Evolutionary conservation across 495 filamentous ascomycete species (phyloP), one percentile per base, ranked within the genome.

Genomic region (Aspergillus bertholletiae): DNA sequence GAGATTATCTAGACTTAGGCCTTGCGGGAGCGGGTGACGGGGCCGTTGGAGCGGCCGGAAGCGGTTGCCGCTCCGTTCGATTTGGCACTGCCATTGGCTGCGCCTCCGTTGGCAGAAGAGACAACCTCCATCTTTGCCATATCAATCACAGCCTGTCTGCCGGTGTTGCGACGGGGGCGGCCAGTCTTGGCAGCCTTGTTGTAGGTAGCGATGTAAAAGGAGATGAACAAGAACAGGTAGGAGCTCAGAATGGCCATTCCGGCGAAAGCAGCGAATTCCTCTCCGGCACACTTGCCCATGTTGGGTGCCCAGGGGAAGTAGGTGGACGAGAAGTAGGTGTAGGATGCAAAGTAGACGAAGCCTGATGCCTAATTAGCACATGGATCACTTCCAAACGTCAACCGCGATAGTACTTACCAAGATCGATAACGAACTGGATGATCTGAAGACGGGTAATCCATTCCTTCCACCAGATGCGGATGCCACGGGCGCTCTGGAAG

Each of bases 201-300:
- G 79, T 98, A 98, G 51, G 94, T 98, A 46, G 90, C 90, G 58
- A 95, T 78, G 82, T 98, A 98, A 88, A 98, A 98, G 47, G 88
- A 91, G 78, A 98, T 96, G 84, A 98, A 98, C 53, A 98, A 88
- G 58, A 97, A 78, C 52, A 98, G 84, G 81, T 98, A 98, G 40
- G 88, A 94, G 75, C 80, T 89, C 63, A 98, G 75, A 65, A 96
- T 95, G 54, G 79, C 90, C 53, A 96, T 93, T 61, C 94, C 94
- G 49, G 92, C 83, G 69, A 97, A 89, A 23, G 94, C 94, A 49
- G 94, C 94, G 65, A 96, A 97, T 76, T 98, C 94, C 80, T 97
- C 94, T 61, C 94, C 94, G 15, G 94, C 91, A 66, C 94, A 98
- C 56, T 83, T 77, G 62, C 94, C 94, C 28, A 76, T 71, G 66